Evolutionary conservation across 1,139 yeast genomes (phyloP).

Genomic region (Geotrichum australiense): DNA sequence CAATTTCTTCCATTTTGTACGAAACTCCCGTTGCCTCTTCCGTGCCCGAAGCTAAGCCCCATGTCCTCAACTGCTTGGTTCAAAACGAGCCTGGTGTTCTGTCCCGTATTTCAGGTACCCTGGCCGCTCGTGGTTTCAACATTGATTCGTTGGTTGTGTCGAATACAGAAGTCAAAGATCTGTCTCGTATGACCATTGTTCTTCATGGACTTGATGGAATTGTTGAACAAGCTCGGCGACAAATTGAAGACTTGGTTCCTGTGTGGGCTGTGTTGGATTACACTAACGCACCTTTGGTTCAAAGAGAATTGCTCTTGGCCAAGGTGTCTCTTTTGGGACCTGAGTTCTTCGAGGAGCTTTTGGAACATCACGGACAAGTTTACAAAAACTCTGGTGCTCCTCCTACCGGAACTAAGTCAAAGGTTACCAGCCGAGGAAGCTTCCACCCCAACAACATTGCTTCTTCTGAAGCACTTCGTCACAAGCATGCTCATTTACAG

Average conservation of each 20-base stretch:
- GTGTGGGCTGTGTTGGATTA: conserved; percentile 97
- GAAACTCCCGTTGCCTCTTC: conserved; percentile 79
- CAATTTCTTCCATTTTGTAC: conserved; percentile 88
- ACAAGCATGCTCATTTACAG: conserved; percentile 81
- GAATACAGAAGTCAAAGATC: conserved; percentile 90
- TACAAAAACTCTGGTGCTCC: conserved; percentile 26
- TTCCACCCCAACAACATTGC: conserved; percentile 85
- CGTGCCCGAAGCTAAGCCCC: conserved; percentile 44
- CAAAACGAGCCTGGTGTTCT: conserved; percentile 98
- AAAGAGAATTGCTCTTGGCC: conserved; percentile 83
- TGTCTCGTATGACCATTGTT: conserved; percentile 94
- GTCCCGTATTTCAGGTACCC: conserved; percentile 85
- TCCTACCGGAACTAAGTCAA: conserved; percentile 27
- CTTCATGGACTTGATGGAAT: conserved; percentile 93
- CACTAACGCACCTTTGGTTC: conserved; percentile 80
- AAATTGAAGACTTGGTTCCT: conserved; percentile 94
- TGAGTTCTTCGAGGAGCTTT: conserved; percentile 91
- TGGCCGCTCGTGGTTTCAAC: conserved; percentile 97
- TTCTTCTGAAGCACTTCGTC: conserved; percentile 88
- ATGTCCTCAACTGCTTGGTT: conserved; percentile 90
- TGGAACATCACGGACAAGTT: conserved; percentile 71
- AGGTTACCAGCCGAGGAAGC: conserved; percentile 25
- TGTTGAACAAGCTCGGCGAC: conserved; percentile 97
- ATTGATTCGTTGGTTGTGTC: conserved; percentile 96
- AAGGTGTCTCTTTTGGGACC: conserved; percentile 92